These are phyloP conservation scores for Geranomyces variabilis DNA, from an alignment of 192 early-diverging fungal species.

Conservation along the genomic window DNA sequence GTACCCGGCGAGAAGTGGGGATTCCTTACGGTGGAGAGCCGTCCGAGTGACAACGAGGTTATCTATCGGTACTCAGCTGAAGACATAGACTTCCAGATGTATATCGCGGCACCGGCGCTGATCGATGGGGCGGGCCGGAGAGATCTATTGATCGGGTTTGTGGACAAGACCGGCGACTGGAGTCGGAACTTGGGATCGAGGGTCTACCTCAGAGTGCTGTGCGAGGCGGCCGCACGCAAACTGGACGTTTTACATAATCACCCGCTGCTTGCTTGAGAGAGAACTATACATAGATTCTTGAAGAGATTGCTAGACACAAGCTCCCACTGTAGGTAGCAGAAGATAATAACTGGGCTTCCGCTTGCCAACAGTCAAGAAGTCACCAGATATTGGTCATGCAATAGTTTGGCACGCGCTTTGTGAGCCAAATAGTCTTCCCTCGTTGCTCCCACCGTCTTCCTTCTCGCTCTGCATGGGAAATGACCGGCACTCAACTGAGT, in stretches of 20 bases:
- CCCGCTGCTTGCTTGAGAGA: too few relatives aligned
- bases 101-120: background rate
- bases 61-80: background rate
- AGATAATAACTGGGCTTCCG: too few relatives aligned
- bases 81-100: slow-evolving; percentile 1
- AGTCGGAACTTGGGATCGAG: background rate
- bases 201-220: background rate
- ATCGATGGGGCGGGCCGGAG: background rate
- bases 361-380: too few relatives aligned
- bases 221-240: background rate
- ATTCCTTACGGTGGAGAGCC: background rate
- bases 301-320: too few relatives aligned
- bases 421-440: too few relatives aligned
- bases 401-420: too few relatives aligned
- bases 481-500: too few relatives aligned
- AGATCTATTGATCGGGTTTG: background rate
- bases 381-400: too few relatives aligned
- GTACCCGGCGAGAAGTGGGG: background rate
- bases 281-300: too few relatives aligned
- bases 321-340: too few relatives aligned
- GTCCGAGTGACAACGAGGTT: slow-evolving; percentile 2
- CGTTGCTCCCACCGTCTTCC: too few relatives aligned
- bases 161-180: background rate
- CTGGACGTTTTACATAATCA: background rate
- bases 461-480: too few relatives aligned